These are phyloP conservation scores for Phytophthora macrochlamydospora DNA, from an alignment of 352 stramenopile genomes.

Conservation along the genomic window DNA sequence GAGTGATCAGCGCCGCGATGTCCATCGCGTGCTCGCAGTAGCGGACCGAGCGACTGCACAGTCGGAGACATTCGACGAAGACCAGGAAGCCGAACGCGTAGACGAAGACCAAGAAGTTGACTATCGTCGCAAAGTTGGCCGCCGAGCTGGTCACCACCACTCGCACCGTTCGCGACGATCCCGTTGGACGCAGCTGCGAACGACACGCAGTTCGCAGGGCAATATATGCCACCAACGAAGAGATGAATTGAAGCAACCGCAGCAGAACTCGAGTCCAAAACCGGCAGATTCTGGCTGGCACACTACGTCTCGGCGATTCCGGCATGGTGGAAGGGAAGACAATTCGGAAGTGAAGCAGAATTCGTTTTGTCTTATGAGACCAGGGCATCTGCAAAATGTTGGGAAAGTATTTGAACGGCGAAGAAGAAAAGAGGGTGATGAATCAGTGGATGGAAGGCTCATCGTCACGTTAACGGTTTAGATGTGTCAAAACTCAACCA, in stretches of 20 bases:
- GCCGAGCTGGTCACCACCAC: conserved; percentile 59
- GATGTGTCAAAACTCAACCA: too few relatives aligned
- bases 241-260: conserved; percentile 65
- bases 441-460: too few relatives aligned
- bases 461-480: too few relatives aligned
- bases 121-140: conserved; percentile 56
- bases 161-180: conserved; percentile 39
- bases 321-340: background rate
- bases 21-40: conserved; percentile 60
- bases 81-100: conserved; percentile 65
- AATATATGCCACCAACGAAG: conserved; percentile 59
- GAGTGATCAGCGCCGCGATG: conserved; percentile 38
- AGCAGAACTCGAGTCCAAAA: conserved; percentile 49
- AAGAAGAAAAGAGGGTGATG: too few relatives aligned
- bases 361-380: background rate
- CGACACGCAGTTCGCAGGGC: conserved; percentile 56
- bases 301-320: conserved; percentile 3
- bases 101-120: conserved; percentile 72
- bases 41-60: conserved; percentile 47
- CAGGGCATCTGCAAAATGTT: too few relatives aligned
- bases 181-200: conserved; percentile 17
- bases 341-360: background rate
- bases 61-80: conserved; percentile 47
- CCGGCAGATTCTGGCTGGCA: conserved; percentile 14
- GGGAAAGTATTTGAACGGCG: background rate